phyloP scores from a whole-genome alignment of 2,329 filamentous ascomycete genomes.

The Raffaelea deltoideospora region DNA sequence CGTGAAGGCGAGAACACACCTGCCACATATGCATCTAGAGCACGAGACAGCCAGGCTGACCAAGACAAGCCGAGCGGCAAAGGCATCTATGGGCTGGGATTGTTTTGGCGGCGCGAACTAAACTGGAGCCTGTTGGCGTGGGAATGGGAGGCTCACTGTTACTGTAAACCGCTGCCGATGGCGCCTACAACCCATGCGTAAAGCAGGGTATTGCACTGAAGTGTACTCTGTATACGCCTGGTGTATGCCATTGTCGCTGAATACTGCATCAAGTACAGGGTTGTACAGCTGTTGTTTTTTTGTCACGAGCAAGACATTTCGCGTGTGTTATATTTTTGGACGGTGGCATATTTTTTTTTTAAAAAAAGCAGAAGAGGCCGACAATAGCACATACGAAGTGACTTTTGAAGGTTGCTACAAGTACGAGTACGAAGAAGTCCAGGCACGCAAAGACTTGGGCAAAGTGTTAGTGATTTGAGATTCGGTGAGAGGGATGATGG shows the following conservation, averaged over 20 bases:
- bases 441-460: too few relatives aligned
- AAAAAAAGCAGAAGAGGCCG: background rate
- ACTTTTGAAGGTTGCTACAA: too few relatives aligned
- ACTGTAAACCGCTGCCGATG: conserved; percentile 15
- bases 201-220: background rate
- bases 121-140: conserved; percentile 78
- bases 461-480: too few relatives aligned
- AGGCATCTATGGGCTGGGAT: conserved; percentile 40
- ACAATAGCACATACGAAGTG: too few relatives aligned
- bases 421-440: too few relatives aligned
- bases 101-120: conserved; percentile 61
- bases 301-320: too few relatives aligned
- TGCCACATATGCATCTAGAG: background rate
- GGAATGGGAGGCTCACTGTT: conserved; percentile 48
- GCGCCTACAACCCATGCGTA: conserved; percentile 9
- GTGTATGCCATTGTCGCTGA: background rate
- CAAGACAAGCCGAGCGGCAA: conserved; percentile 1
- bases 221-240: too few relatives aligned
- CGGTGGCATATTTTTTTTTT: background rate
- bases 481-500: too few relatives aligned
- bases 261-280: background rate
- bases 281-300: too few relatives aligned
- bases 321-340: background rate
- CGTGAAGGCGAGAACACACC: too few relatives aligned
- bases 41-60: background rate